Percentiles rank a stretch among this genome's conserved stretches.
Conservation (phyloP, 768 basidiomycete species). For the Calvatia gigantea region DNA sequence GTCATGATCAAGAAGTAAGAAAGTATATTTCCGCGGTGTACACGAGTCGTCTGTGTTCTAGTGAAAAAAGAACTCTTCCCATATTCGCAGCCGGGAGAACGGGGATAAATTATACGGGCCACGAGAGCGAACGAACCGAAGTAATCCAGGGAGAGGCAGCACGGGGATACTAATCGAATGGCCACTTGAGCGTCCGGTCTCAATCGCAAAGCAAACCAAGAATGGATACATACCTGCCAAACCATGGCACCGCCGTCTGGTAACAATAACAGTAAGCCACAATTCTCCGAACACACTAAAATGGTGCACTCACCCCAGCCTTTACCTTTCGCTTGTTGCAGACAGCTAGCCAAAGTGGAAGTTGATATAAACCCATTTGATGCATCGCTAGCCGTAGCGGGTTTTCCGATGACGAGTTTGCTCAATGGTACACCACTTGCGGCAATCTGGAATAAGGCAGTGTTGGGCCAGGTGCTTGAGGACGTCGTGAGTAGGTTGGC, state of each 20-base stretch:
- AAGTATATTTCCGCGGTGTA: no score
- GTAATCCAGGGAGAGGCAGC: constrained; percentile 33
- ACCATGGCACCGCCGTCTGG: constrained; percentile 35
- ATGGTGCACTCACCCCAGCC: constrained; percentile 61
- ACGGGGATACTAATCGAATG: constrained; percentile 22
- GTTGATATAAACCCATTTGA: constrained; percentile 61
- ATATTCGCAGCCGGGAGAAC: no score
- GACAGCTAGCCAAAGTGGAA: constrained; percentile 53
- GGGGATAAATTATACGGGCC: constrained; percentile 24
- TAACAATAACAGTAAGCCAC: not conserved
- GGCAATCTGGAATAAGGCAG: constrained; percentile 58
- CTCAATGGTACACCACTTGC: constrained; percentile 50
- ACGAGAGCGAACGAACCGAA: constrained; percentile 26
- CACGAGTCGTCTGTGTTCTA: no score
- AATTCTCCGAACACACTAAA: not conserved
- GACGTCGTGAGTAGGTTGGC: constrained; percentile 53
- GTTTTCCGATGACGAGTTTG: constrained; percentile 79
- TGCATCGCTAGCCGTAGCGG: constrained; percentile 48
- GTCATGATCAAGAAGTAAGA: no score
- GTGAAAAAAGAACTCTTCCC: no score
- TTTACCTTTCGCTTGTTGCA: constrained; percentile 51
- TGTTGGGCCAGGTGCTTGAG: constrained; percentile 57
- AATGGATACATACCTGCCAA: constrained; percentile 29
- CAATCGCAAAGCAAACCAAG: not conserved
- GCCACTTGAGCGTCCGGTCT: not conserved